A percentile compares a stretch with the other conserved stretches of the same genome.
phyloP scores from a whole-genome alignment of 139 green algal genomes.

The Deuterostichococcus epilithicus region DNA sequence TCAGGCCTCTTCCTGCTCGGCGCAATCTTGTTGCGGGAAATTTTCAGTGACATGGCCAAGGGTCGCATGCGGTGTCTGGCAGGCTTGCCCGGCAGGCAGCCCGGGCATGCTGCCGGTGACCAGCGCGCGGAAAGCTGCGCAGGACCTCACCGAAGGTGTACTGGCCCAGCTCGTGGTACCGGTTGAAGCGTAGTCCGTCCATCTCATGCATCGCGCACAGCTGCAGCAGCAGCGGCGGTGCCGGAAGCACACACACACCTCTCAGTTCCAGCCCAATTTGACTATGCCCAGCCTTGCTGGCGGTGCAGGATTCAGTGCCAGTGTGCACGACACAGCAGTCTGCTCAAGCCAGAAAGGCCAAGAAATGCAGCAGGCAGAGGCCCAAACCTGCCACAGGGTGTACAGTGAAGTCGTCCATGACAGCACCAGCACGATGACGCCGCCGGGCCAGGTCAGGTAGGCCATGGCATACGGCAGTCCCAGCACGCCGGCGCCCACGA shows the following conservation, averaged over 20 bases:
- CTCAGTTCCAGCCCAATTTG: too few species aligned
- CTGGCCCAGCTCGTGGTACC: constrained; percentile 22
- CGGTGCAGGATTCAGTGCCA: too few species aligned
- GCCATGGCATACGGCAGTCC: constrained; percentile 43
- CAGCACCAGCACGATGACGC: neutral
- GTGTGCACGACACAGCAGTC: too few species aligned
- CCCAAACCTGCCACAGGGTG: constrained; percentile 8
- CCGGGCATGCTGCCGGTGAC: neutral
- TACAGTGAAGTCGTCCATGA: constrained; percentile 3
- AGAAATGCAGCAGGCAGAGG: too few species aligned
- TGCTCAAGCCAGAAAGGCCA: too few species aligned
- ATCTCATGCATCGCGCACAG: constrained; percentile 25
- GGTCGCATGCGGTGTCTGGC: too few species aligned
- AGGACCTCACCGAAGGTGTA: constrained; percentile 2
- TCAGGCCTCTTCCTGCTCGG: too few species aligned
- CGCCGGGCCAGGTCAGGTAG: neutral
- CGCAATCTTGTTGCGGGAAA: too few species aligned
- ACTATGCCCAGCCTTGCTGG: too few species aligned
- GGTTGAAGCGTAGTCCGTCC: constrained; percentile 20
- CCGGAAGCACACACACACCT: too few species aligned
- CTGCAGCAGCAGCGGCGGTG: too few species aligned
- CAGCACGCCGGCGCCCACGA: constrained; percentile 60
- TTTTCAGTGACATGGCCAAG: neutral
- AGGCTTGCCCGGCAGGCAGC: too few species aligned
- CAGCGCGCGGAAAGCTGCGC: neutral